Evolutionary conservation across 306 rosid species (phyloP).

Genomic region (Gleditsia sinensis): DNA sequence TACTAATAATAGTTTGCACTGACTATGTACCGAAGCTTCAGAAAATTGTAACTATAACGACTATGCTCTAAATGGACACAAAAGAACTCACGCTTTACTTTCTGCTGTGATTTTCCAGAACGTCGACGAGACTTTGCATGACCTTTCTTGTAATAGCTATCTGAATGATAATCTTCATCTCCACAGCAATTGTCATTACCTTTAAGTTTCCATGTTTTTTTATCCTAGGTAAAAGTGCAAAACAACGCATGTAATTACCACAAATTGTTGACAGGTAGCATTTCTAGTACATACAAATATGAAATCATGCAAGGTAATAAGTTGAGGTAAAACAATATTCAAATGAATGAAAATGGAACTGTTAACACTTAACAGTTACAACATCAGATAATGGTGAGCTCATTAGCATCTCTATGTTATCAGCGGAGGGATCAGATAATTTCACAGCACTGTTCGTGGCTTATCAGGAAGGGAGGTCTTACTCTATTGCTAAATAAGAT

Average conservation of each 20-base stretch:
- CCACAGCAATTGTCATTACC: conserved; percentile 32
- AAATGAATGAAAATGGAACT: conserved; percentile 8
- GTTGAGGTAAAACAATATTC: background rate
- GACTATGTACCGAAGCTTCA: conserved; percentile 10
- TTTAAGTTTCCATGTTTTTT: conserved; percentile 45
- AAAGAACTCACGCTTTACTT: conserved; percentile 56
- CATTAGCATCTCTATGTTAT: background rate
- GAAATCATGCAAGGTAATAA: background rate
- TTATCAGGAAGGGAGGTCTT: conserved; percentile 1
- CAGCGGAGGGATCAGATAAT: background rate
- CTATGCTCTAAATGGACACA: conserved; percentile 7
- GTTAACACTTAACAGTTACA: background rate
- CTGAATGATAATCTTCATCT: conserved; percentile 41
- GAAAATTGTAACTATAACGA: conserved; percentile 17
- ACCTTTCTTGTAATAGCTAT: conserved; percentile 44
- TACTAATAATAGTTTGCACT: conserved; percentile 16
- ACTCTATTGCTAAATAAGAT: background rate
- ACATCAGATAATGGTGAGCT: conserved; percentile 3
- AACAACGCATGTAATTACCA: conserved; percentile 17
- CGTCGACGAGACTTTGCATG: conserved; percentile 48
- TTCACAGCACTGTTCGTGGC: background rate
- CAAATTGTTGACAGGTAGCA: background rate
- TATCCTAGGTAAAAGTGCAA: conserved; percentile 43
- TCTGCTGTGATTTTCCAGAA: conserved; percentile 58
- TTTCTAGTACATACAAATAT: background rate